Base-by-base conservation (phyloP, 2,329 filamentous ascomycete genomes). In the Coccinonectria pachysandricola region DNA sequence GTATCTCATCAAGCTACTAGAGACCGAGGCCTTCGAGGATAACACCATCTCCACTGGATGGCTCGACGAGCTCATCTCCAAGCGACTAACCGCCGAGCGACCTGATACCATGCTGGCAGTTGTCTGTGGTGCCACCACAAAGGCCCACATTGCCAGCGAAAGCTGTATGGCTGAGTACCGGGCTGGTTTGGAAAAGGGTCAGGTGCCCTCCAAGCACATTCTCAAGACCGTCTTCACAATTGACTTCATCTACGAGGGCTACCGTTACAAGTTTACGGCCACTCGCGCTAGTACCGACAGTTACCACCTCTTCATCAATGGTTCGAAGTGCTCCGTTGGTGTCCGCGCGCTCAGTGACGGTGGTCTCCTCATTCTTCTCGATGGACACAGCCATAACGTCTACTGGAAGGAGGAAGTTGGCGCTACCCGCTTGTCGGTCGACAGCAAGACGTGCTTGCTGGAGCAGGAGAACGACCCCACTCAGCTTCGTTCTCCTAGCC, bases 361-460 rank as follows among this genome's bases (percentile, higher is more conserved):
- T 55, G 91, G 91, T 55, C 73, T 98, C 8, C 71, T 98, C 30
- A 75, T 98, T 37, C 73, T 98, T 12, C 75, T 98, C 21, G 79
- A 80, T 48, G 91, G 91, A 35, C 84, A 85, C 57, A 93, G 84
- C 45, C 91, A 98, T 75, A 98, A 91, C 51, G 78, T 96, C 36
- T 98, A 98, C 75, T 98, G 91, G 91, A 96, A 96, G 63, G 91
- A 98, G 53, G 91, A 98, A 57, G 85, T 93, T 23, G 87, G 87
- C 31, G 91, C 88, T 19, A 95, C 91, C 26, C 87, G 91, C 54
- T 63, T 98, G 43, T 95, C 87, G 15, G 87, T 98, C 13, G 91
- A 98, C 54, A 84, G 86, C 67, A 98, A 96, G 75, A 98, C 91
- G 15, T 96, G 88, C 56, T 62, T 98, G 49, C 74, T 98, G 18